These are phyloP conservation scores for Kodamaea kaohsiungensis DNA, from an alignment of 805 yeast species.

Conservation along the genomic window DNA sequence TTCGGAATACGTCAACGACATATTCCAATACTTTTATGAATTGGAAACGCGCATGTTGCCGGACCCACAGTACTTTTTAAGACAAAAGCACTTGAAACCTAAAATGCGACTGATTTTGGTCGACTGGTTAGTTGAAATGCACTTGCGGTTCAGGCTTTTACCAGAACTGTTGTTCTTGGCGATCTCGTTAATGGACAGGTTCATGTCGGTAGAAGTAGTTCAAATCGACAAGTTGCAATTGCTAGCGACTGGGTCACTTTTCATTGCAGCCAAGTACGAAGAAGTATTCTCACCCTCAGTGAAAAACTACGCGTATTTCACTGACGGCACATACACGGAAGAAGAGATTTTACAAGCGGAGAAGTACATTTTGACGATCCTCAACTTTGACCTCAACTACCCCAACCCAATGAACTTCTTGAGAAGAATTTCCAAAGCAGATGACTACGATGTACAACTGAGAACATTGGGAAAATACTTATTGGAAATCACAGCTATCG, in stretches of 20 bases:
- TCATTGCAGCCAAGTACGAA: constrained; percentile 91
- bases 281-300: constrained; percentile 89
- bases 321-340: constrained; percentile 82
- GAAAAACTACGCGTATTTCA: constrained; percentile 80
- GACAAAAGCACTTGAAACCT: constrained; percentile 71
- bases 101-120: constrained; percentile 82
- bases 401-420: constrained; percentile 91
- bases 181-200: constrained; percentile 84
- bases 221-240: constrained; percentile 80
- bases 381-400: constrained; percentile 74
- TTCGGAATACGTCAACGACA: constrained; percentile 86
- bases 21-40: constrained; percentile 75
- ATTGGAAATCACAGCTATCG: constrained; percentile 75
- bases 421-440: constrained; percentile 87
- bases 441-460: constrained; percentile 80
- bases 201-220: constrained; percentile 71
- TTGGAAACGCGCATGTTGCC: constrained; percentile 75
- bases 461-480: constrained; percentile 85
- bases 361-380: constrained; percentile 67
- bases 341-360: constrained; percentile 84
- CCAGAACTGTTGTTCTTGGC: constrained; percentile 87
- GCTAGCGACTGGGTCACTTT: constrained; percentile 80
- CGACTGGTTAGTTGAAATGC: constrained; percentile 95
- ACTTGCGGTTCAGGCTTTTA: constrained; percentile 73
- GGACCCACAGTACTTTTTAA: constrained; percentile 62